Conservation (phyloP, 441 rosid genomes). For the Populus tomentosa region DNA sequence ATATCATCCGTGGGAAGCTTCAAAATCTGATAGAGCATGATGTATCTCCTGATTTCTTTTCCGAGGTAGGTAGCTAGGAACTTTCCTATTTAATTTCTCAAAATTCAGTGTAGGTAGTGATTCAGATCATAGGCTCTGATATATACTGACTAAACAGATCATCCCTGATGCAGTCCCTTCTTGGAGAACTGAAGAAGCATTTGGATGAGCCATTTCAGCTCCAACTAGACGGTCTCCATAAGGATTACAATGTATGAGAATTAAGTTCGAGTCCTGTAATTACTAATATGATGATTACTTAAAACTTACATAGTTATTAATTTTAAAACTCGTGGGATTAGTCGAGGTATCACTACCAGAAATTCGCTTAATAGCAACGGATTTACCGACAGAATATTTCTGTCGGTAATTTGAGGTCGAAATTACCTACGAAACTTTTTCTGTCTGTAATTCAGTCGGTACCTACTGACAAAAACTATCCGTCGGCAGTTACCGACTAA, state of each 20-base stretch:
- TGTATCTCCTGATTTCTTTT: slow-evolving; percentile 43
- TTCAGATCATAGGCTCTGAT: neutral
- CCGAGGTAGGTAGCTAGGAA: slow-evolving; percentile 22
- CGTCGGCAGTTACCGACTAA: too few species aligned
- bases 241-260: slow-evolving; percentile 35
- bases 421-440: too few species aligned
- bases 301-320: too few species aligned
- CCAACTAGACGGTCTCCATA: slow-evolving; percentile 30
- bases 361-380: too few species aligned
- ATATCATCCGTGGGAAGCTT: slow-evolving; percentile 50
- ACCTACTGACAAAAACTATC: too few species aligned
- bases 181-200: slow-evolving; percentile 40
- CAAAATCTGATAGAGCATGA: slow-evolving; percentile 52
- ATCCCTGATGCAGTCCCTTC: slow-evolving; percentile 32
- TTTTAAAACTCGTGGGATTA: accelerated
- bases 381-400: too few species aligned
- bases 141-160: neutral
- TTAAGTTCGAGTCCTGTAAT: neutral
- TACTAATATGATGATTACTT: too few species aligned
- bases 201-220: slow-evolving; percentile 26
- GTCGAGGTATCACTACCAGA: accelerated
- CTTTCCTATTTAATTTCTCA: neutral
- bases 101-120: neutral
- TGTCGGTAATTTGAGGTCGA: too few species aligned
- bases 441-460: too few species aligned